Evolutionary conservation across 2,329 filamentous ascomycete species (phyloP).

Genomic region (Cyphellophora europaea): DNA sequence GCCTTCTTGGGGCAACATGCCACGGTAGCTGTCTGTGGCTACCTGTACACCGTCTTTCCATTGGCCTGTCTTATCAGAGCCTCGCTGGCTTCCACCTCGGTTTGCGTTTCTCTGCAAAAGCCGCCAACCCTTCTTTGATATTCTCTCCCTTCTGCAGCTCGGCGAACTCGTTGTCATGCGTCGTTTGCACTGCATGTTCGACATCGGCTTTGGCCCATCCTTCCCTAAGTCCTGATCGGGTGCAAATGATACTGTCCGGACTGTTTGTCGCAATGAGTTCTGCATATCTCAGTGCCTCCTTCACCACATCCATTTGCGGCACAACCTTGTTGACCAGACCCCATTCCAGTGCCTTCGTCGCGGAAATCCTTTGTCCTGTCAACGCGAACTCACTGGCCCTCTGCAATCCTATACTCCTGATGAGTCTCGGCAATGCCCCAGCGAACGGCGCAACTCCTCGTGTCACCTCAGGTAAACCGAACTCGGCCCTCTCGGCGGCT

Average conservation of each 20-base stretch:
- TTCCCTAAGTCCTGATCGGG: constrained; percentile 57
- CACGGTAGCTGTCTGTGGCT: too few relatives aligned
- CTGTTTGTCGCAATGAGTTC: constrained; percentile 54
- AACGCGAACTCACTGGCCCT: constrained; percentile 65
- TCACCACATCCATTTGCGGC: constrained; percentile 25
- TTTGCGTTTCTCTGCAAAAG: constrained; percentile 68
- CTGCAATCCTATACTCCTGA: constrained; percentile 56
- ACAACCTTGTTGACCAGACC: constrained; percentile 48
- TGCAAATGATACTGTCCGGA: constrained; percentile 68
- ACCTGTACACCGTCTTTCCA: too few relatives aligned
- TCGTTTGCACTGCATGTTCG: constrained; percentile 48
- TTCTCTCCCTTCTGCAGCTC: constrained; percentile 43
- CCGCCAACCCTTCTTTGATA: constrained; percentile 62
- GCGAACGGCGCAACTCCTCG: constrained; percentile 62
- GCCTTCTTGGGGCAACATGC: too few relatives aligned
- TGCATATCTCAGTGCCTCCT: constrained; percentile 51
- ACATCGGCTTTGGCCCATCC: constrained; percentile 65
- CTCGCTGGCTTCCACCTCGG: constrained; percentile 45
- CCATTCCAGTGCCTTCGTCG: constrained; percentile 53
- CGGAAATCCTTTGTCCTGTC: constrained; percentile 49
- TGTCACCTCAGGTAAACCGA: constrained; percentile 62
- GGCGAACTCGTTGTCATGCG: constrained; percentile 50
- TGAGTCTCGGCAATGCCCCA: constrained; percentile 60
- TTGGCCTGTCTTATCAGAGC: too few relatives aligned
- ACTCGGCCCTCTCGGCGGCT: constrained; percentile 45